Evolutionary conservation across 2,329 filamentous ascomycete genomes (phyloP).

Genomic region (Botrytis aclada): DNA sequence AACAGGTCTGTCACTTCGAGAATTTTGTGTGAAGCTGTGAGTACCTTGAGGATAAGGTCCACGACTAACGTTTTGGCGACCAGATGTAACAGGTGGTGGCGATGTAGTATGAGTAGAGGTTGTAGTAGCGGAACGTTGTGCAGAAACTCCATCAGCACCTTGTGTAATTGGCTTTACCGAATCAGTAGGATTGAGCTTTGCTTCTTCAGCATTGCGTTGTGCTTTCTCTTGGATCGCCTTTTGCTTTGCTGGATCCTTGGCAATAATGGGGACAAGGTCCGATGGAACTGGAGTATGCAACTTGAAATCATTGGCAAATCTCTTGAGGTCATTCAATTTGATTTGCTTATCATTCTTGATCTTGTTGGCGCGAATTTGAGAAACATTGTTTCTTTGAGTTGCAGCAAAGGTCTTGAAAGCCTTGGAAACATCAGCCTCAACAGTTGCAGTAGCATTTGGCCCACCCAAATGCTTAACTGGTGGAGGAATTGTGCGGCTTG

Average conservation of each 20-base stretch:
- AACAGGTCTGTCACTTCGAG: constrained; percentile 31
- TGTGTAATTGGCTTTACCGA: constrained; percentile 45
- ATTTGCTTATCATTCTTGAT: constrained; percentile 78
- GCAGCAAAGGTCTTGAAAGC: constrained; percentile 64
- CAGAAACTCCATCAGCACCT: constrained; percentile 43
- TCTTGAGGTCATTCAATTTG: constrained; percentile 91
- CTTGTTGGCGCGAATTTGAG: constrained; percentile 56
- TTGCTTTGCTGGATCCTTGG: constrained; percentile 94
- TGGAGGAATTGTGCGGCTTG: constrained; percentile 37
- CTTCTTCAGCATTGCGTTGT: constrained; percentile 68
- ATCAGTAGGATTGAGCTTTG: constrained; percentile 45
- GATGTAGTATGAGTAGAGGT: constrained; percentile 45
- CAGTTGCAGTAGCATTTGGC: constrained; percentile 57
- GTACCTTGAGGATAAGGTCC: constrained; percentile 44
- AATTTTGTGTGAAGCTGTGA: constrained; percentile 40
- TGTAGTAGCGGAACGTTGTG: constrained; percentile 41
- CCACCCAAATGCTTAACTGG: constrained; percentile 35
- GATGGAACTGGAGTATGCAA: constrained; percentile 86
- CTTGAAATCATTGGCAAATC: constrained; percentile 93
- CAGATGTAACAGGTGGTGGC: constrained; percentile 29
- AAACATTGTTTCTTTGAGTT: constrained; percentile 53
- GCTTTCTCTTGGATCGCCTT: constrained; percentile 89
- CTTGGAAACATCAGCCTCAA: constrained; percentile 59
- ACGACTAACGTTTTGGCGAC: constrained; percentile 34
- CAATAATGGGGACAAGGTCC: constrained; percentile 90